Conservation (phyloP, 139 green algal species). For the Closterium sp. region DNA sequence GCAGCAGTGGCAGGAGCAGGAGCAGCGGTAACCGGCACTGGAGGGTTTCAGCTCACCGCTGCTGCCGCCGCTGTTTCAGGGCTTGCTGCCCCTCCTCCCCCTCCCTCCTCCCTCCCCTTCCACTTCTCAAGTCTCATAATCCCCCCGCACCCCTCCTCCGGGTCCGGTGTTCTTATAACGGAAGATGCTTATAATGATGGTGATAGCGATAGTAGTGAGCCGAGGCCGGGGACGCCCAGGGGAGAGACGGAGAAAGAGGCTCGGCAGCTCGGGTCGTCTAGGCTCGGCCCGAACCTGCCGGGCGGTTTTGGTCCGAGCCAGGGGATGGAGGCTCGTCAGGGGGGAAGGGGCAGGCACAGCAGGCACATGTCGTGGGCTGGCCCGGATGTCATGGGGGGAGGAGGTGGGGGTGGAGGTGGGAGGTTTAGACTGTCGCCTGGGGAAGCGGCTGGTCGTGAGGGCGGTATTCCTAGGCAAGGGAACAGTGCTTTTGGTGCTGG, state of each 20-base stretch:
- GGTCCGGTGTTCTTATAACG: background rate
- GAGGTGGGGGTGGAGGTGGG: background rate
- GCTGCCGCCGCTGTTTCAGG: background rate
- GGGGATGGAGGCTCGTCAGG: background rate
- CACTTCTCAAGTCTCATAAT: background rate
- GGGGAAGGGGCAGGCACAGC: background rate
- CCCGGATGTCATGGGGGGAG: background rate
- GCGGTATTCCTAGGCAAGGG: too few species aligned
- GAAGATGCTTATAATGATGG: background rate
- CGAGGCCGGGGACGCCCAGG: background rate
- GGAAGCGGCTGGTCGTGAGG: too few species aligned
- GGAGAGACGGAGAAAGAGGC: background rate
- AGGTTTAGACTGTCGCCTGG: background rate
- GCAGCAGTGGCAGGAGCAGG: background rate
- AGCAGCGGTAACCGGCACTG: too few species aligned
- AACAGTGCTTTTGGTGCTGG: too few species aligned
- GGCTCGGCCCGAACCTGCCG: background rate
- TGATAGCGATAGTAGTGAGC: background rate
- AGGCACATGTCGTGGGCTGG: background rate
- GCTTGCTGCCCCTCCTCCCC: background rate
- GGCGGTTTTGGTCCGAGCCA: too few species aligned
- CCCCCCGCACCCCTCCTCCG: background rate
- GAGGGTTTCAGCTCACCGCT: too few species aligned
- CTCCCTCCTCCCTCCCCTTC: background rate
- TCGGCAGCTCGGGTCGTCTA: background rate